Conservation (phyloP, 495 filamentous ascomycete genomes). For the Podospora didyma region DNA sequence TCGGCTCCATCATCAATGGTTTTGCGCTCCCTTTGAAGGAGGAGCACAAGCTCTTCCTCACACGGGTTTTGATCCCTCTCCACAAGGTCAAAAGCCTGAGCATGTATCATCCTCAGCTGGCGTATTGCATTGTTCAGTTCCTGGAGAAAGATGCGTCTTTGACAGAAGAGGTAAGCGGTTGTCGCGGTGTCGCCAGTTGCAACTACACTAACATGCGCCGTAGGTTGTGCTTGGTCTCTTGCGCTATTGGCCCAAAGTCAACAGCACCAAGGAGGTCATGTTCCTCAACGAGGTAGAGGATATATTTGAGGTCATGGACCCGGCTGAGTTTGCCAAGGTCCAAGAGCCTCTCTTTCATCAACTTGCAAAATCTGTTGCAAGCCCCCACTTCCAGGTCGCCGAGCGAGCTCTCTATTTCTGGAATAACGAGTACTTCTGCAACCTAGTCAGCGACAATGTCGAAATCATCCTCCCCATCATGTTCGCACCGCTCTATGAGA, state of each 20-base stretch:
- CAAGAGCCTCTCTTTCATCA: slow-evolving; percentile 97
- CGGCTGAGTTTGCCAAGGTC: slow-evolving; percentile 96
- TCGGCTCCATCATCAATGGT: slow-evolving; percentile 98
- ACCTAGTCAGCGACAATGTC: slow-evolving; percentile 97
- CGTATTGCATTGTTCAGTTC: slow-evolving; percentile 99
- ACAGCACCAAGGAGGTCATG: slow-evolving; percentile 99
- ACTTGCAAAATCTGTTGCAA: slow-evolving; percentile 94
- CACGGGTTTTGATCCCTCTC: slow-evolving; percentile 83
- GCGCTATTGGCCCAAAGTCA: slow-evolving; percentile 98
- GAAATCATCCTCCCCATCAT: slow-evolving; percentile 98
- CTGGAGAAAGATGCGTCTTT: slow-evolving; percentile 96
- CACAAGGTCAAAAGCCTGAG: slow-evolving; percentile 99
- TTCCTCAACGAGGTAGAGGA: slow-evolving; percentile 99
- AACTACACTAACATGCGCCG: not conserved
- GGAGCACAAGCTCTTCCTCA: slow-evolving; percentile 98
- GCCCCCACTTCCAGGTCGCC: slow-evolving; percentile 98
- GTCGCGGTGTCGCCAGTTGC: not conserved
- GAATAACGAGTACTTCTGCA: slow-evolving; percentile 99
- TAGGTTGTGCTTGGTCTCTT: slow-evolving; percentile 92
- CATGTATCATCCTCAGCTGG: slow-evolving; percentile 99
- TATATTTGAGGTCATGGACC: slow-evolving; percentile 99
- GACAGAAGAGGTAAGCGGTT: slow-evolving; percentile 77
- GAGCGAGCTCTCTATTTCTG: slow-evolving; percentile 98
- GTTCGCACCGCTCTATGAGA: slow-evolving; percentile 98
- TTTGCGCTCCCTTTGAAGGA: slow-evolving; percentile 97